Percentiles rank a stretch among this genome's conserved stretches.
Evolutionary conservation across 2,329 filamentous ascomycete species (phyloP).

Genomic region (Colletotrichum sp.): DNA sequence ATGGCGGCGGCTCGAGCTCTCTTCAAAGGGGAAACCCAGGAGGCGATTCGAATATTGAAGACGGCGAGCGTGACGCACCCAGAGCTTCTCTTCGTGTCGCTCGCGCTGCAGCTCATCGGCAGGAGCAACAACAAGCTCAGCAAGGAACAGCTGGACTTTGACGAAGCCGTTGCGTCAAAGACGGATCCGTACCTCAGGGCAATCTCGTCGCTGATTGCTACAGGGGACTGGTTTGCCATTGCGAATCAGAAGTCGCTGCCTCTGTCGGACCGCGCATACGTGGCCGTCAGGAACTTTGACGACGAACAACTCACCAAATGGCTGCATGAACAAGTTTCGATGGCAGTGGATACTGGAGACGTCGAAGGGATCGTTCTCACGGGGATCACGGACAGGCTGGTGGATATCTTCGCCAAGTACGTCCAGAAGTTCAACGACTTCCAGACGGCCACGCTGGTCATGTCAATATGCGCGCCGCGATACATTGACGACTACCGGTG

Average conservation of each 20-base stretch:
- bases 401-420: constrained; percentile 79
- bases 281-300: constrained; percentile 71
- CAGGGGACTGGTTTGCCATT: constrained; percentile 76
- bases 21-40: constrained; percentile 72
- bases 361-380: constrained; percentile 80
- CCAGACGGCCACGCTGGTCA: constrained; percentile 78
- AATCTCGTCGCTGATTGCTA: constrained; percentile 78
- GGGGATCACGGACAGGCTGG: constrained; percentile 73
- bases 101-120: constrained; percentile 68
- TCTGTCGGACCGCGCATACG: constrained; percentile 74
- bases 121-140: constrained; percentile 48
- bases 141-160: constrained; percentile 61
- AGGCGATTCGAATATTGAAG: constrained; percentile 74
- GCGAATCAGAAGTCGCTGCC: constrained; percentile 76
- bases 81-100: constrained; percentile 71
- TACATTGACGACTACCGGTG: constrained; percentile 81
- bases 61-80: constrained; percentile 66
- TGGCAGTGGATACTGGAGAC: constrained; percentile 69
- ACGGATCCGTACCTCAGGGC: constrained; percentile 81
- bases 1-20: constrained; percentile 79
- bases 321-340: constrained; percentile 68
- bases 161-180: constrained; percentile 63
- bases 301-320: constrained; percentile 69
- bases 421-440: constrained; percentile 78
- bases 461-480: constrained; percentile 74